A percentile compares a stretch with the other conserved stretches of the same genome.
Evolutionary conservation across 345 rosid genomes (phyloP).

Genomic region (Noccaea caerulescens): DNA sequence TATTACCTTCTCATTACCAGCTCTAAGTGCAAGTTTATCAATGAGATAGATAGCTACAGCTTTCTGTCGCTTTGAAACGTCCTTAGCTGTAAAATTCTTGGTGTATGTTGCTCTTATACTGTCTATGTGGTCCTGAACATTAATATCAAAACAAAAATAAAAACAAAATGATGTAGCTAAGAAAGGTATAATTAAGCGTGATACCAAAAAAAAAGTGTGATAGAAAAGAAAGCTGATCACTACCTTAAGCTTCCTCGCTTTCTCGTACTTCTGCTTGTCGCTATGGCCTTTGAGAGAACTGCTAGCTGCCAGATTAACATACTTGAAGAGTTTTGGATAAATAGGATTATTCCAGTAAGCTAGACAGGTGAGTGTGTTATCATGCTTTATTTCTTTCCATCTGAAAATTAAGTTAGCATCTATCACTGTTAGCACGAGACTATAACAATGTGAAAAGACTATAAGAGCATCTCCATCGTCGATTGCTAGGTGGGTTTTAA

Average conservation of each 20-base stretch:
- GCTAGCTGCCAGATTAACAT: conserved; percentile 78
- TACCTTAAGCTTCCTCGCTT: conserved; percentile 90
- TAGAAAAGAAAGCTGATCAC: conserved; percentile 16
- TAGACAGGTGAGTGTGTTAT: conserved; percentile 83
- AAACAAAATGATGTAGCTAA: background rate
- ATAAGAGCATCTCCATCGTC: too few species aligned
- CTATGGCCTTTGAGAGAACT: conserved; percentile 88
- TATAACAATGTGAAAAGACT: too few species aligned
- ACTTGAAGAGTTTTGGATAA: conserved; percentile 66
- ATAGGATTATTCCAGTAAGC: conserved; percentile 95
- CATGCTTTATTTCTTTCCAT: conserved; percentile 94
- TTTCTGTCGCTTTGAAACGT: conserved; percentile 69
- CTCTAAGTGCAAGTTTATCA: conserved; percentile 95
- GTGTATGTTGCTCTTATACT: conserved; percentile 81
- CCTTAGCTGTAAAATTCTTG: conserved; percentile 70
- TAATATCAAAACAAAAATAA: background rate
- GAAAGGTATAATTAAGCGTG: conserved; percentile 18
- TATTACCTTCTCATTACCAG: conserved; percentile 95
- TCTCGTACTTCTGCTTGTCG: conserved; percentile 92
- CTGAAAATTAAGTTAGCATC: conserved; percentile 49
- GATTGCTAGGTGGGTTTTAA: too few species aligned
- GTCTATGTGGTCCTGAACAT: conserved; percentile 63
- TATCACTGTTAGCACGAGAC: conserved; percentile 37
- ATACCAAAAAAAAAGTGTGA: background rate
- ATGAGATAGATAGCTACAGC: conserved; percentile 96